Base-by-base conservation (phyloP, 768 basidiomycete genomes). In the Rhodosporidiobolus odoratus region DNA sequence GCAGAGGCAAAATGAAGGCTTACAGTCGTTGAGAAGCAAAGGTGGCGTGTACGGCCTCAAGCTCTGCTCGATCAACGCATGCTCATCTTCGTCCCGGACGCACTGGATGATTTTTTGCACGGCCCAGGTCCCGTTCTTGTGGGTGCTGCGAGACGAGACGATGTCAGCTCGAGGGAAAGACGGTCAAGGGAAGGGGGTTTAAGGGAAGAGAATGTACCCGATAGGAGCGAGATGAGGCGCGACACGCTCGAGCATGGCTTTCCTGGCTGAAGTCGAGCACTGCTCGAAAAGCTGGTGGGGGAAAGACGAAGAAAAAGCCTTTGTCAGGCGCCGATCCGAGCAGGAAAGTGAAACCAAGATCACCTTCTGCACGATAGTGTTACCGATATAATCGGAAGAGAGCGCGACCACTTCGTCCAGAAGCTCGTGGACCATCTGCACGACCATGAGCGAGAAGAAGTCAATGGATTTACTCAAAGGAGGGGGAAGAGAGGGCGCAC, bases 91-190 rank as follows among this genome's bases (percentile, higher is more conserved):
- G 40, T 84, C 88, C 66, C 88, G 86, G 53, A 93, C 90, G 71
- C 92, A 95, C 81, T 97, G 93, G 68, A 98, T 98, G 78, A 96
- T 92, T 84, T 97, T 98, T 81, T 99, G 96, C 5, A 94, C 94
- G 4, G 95, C 95, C 96, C 96, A 98, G 1, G 96, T 99, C 37
- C 96, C 96, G 75, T 99, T 98, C 83, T 98, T 98, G 84, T 99
- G 96, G 65, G 95, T 93, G 35, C 73, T 74, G 58, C 13, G 60
- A 19, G 15, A 21, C 9, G 34, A 38, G 32, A 0, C 10, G 10
- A 32, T 0, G 45, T 58, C 45, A 58, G 52, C 27, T 15, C 4
- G 13, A 43, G 19, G 23, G 38, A 41, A 12, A 12, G 25, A 30
- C n/a, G n/a, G n/a, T n/a, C n/a, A n/a, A n/a, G n/a, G 17, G 38